Percentiles rank a stretch among this genome's conserved stretches.
Conservation (phyloP, 352 stramenopile species). For the Phytopythium boreale region DNA sequence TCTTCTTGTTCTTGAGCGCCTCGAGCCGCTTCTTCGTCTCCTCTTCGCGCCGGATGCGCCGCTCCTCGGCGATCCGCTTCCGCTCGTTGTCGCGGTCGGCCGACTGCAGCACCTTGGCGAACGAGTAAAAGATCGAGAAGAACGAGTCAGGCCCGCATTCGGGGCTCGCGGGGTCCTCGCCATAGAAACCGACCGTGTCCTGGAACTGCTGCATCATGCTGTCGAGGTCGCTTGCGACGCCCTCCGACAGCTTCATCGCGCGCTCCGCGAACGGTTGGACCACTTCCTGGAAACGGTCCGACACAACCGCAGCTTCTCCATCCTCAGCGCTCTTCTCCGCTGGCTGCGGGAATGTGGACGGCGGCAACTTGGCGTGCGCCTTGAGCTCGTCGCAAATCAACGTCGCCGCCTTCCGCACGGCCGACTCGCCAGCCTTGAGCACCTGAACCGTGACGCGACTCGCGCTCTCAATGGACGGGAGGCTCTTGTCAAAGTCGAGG, state of each 20-base stretch:
- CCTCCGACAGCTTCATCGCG: slow-evolving; percentile 56
- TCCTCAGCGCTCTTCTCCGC: slow-evolving; percentile 8
- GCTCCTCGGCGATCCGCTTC: slow-evolving; percentile 79
- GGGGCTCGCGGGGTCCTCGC: slow-evolving; percentile 67
- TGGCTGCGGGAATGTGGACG: slow-evolving; percentile 30
- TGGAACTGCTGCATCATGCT: slow-evolving; percentile 65
- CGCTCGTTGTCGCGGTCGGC: slow-evolving; percentile 83
- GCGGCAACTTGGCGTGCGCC: slow-evolving; percentile 56
- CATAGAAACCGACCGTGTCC: slow-evolving; percentile 65
- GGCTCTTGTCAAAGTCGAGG: slow-evolving; percentile 69
- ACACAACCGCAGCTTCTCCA: slow-evolving; percentile 31
- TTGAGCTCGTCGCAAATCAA: slow-evolving; percentile 74
- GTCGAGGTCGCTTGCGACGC: slow-evolving; percentile 51
- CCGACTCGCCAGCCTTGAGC: slow-evolving; percentile 68
- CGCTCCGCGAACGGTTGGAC: slow-evolving; percentile 72
- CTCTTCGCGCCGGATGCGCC: slow-evolving; percentile 65
- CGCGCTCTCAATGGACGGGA: slow-evolving; percentile 70
- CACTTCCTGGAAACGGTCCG: slow-evolving; percentile 73
- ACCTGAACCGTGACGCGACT: slow-evolving; percentile 78
- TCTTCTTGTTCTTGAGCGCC: slow-evolving; percentile 80
- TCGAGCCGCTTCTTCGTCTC: slow-evolving; percentile 80
- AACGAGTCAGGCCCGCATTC: slow-evolving; percentile 74
- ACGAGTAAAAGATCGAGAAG: slow-evolving; percentile 86
- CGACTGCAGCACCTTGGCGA: slow-evolving; percentile 76
- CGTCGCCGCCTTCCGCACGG: slow-evolving; percentile 67